Base-by-base conservation (phyloP, 2,329 filamentous ascomycete species). In the Colletotrichum godetiae region DNA sequence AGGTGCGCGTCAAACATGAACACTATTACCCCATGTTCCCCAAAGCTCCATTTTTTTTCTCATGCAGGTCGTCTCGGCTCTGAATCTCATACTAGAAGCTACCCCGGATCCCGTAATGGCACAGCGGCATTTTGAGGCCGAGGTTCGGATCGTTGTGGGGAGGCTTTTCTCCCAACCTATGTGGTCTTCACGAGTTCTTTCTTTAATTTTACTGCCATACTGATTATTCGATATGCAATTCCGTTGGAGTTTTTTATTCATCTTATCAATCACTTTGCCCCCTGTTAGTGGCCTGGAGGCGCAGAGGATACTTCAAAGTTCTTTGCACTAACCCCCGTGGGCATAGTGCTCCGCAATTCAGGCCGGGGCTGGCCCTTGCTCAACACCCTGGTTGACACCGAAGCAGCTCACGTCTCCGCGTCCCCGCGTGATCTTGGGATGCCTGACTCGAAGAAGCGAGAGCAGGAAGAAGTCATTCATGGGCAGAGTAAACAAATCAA, bases 121-220 rank as follows among this genome's bases (percentile, higher is more conserved):
- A 19, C n/a, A 27, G 13, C 31, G 37, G 22, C 29, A 1, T 33
- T 5, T 22, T 10, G 29, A 37, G 5, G 8, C 52, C 22, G 53
- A 57, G 22, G 59, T 29, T 69, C 60, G 67, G 60, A n/a, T 59
- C 53, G 67, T 64, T 64, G 37, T 37, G 35, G 12, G 12, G 12
- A 37, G 13, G 3, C 13, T 13, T 37, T 37, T 12, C 35, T 11
- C 35, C 35, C 13, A 37, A n/a, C n/a, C 35, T 10, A 37, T 13
- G 12, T n/a, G n/a, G 35, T 37, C 35, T 37, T 37, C 35, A 12
- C 13, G 13, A 37, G 12, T 13, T 15, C 55, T 13, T 19, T 12
- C 7, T 37, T 37, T 5, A 0, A 11, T 13, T 37, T 37, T 3
- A 0, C n/a, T 10, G 37, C 13, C 35, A 37, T 37, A 10, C n/a